phyloP scores from a whole-genome alignment of 2,329 filamentous ascomycete species.

The Leptographium flavum region DNA sequence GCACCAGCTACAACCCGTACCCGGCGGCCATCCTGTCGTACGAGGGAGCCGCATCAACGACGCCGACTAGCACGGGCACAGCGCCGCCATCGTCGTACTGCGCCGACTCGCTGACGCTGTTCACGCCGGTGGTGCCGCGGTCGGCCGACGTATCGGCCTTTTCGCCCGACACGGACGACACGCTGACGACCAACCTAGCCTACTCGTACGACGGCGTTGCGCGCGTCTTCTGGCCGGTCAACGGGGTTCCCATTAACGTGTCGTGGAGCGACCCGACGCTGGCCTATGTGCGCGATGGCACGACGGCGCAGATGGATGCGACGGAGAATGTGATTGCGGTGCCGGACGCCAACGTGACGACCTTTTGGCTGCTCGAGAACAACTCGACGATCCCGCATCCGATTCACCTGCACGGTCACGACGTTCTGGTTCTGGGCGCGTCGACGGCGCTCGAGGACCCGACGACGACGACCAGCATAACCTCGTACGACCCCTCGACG shows the following conservation, averaged over 20 bases:
- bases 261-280: conserved; percentile 24
- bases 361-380: conserved; percentile 22
- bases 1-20: conserved; percentile 12
- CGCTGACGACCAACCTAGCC: conserved; percentile 7
- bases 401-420: conserved; percentile 21
- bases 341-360: conserved; percentile 9
- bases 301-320: conserved; percentile 8
- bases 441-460: conserved; percentile 12
- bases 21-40: conserved; percentile 19
- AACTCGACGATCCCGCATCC: conserved; percentile 16
- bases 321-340: conserved; percentile 6
- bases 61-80: conserved; percentile 16
- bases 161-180: conserved; percentile 5
- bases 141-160: conserved; percentile 10
- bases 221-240: conserved; percentile 16
- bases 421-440: conserved; percentile 19
- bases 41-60: conserved; percentile 4
- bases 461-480: conserved; percentile 6
- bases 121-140: conserved; percentile 12
- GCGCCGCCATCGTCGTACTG: conserved; percentile 10
- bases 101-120: conserved; percentile 7
- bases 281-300: conserved; percentile 17
- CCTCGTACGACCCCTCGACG: conserved; percentile 14
- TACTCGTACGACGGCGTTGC: conserved; percentile 13
- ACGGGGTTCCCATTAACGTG: conserved; percentile 13